phyloP scores from a whole-genome alignment of 345 rosid genomes.

The Eucalyptus cladocalyx region DNA sequence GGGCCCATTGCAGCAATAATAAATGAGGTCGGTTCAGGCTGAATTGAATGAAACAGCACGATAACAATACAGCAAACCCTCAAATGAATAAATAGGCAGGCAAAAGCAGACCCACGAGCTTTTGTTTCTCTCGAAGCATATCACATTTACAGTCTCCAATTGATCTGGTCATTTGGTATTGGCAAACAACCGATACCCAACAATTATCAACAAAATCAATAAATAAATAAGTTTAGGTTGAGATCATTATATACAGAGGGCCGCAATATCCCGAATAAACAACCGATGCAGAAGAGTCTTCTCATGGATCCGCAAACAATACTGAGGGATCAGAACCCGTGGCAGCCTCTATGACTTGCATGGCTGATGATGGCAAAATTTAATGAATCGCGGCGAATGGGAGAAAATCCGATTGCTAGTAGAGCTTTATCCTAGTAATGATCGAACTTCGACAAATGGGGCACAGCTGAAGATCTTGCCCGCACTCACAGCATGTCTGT shows the following conservation, averaged over 20 bases:
- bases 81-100: neutral
- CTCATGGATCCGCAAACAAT: neutral
- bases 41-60: neutral
- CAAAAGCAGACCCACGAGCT: neutral
- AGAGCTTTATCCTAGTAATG: constrained; percentile 77
- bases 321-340: neutral
- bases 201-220: neutral
- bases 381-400: neutral
- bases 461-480: constrained; percentile 56
- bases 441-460: constrained; percentile 79
- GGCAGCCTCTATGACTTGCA: neutral
- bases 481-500: constrained; percentile 90
- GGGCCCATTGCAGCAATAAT: neutral
- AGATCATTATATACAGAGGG: neutral
- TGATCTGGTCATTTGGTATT: neutral
- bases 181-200: neutral
- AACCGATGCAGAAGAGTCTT: neutral
- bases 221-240: neutral
- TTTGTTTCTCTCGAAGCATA: neutral
- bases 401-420: constrained; percentile 7
- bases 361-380: neutral
- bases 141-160: neutral
- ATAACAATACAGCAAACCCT: neutral
- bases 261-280: neutral
- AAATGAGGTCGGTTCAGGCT: neutral